Base-by-base conservation (phyloP, 805 yeast genomes). In the Lipomyces kockii region DNA sequence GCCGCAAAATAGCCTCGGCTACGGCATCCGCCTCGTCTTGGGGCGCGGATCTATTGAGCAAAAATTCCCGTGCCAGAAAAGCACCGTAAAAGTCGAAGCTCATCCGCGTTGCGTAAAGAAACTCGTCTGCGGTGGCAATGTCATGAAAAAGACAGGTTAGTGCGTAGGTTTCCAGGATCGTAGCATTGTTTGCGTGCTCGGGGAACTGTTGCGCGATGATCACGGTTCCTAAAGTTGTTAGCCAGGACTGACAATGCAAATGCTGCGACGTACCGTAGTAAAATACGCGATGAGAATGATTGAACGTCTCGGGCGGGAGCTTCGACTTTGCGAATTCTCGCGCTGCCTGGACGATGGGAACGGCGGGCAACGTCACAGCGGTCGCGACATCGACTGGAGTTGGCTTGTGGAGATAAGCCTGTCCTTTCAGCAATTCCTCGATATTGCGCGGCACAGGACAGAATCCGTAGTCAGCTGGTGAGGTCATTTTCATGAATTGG, bases 1-100 rank as follows among this genome's bases (percentile, higher is more conserved):
- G 75, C 27, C 73, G 61, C 49, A 70, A 57, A 25, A 73, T 71
- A 3, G 73, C 73, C 57, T 73, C 75, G 14, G 64, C 57, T 8
- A 72, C 73, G 17, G 73, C 72, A 7, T 72, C 74, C 5, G 73
- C 74, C 32, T 67, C 64, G 59, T 72, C 74, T 17, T 59, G 61
- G 7, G 64, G 62, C 3, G 60, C 66, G 12, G 58, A 58, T 11
- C 66, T 58, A 25, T 62, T 34, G n/a, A 65, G 54, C 9, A 72
- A 51, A 37, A 69, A 55, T 14, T 71, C 71, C 7, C 70, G 69
- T 11, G 75, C 74, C 29, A 70, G 20, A 32, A 67, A 58, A 9
- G 71, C 75, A 5, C 75, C 75, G 37, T 72, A 73, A 37, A 70
- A 73, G 57, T 73, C 75, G 69, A 73, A 73, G 46, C 71, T 65